Percentiles rank a stretch among this genome's conserved stretches.
These are phyloP conservation scores for Xylariaceae sp. DNA, from an alignment of 2,329 filamentous ascomycete genomes.

Conservation along the genomic window DNA sequence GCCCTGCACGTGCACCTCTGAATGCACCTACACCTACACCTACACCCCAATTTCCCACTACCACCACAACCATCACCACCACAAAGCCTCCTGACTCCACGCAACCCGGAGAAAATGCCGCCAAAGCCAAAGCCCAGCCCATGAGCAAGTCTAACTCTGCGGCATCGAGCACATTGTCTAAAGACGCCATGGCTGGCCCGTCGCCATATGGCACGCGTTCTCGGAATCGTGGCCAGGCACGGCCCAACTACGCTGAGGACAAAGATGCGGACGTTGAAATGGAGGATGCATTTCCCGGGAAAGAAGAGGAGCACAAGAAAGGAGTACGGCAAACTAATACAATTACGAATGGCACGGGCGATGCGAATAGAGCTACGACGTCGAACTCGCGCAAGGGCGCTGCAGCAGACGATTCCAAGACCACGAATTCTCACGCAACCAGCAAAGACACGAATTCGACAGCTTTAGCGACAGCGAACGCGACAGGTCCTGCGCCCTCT, in stretches of 20 bases:
- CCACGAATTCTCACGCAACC: constrained; percentile 33
- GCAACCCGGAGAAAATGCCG: constrained; percentile 41
- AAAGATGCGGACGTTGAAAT: constrained; percentile 86
- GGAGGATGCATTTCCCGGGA: constrained; percentile 71
- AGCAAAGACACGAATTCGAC: constrained; percentile 39
- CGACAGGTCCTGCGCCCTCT: constrained; percentile 30
- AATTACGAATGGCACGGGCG: constrained; percentile 41
- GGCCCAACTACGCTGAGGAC: constrained; percentile 95
- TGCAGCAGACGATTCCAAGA: constrained; percentile 41
- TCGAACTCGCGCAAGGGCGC: constrained; percentile 50
- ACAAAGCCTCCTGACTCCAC: constrained; percentile 35
- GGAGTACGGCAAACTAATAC: constrained; percentile 55
- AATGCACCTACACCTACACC: constrained; percentile 22
- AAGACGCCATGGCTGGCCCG: constrained; percentile 60
- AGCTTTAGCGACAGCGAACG: constrained; percentile 33
- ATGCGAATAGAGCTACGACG: constrained; percentile 39
- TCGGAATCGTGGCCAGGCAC: constrained; percentile 81
- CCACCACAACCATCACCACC: constrained; percentile 15
- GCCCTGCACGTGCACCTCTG: constrained; percentile 36
- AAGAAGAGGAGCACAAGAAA: constrained; percentile 66
- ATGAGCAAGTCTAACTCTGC: constrained; percentile 57
- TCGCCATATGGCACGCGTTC: constrained; percentile 91
- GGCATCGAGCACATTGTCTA: constrained; percentile 54
- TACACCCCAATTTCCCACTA: constrained; percentile 24
- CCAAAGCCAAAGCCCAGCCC: constrained; percentile 50